These are phyloP conservation scores for Gynochthodes officinalis DNA, from an alignment of 257 asterid genomes.

Conservation along the genomic window DNA sequence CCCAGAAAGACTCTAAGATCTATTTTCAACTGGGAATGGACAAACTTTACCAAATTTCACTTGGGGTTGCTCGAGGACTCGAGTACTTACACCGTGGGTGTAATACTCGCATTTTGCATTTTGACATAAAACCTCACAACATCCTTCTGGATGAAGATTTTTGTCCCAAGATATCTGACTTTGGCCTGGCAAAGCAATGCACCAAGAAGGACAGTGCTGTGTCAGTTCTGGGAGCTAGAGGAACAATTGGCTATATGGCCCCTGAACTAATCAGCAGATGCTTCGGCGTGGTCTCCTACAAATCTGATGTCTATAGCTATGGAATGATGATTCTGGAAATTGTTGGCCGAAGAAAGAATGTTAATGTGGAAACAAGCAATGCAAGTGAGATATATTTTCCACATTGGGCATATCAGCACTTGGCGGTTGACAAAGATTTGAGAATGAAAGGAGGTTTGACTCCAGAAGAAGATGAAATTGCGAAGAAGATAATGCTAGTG, in stretches of 20 bases:
- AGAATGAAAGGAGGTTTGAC: not conserved
- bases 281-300: constrained; percentile 31
- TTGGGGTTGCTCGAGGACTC: too few relatives aligned
- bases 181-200: constrained; percentile 31
- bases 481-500: constrained; percentile 34
- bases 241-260: constrained; percentile 36
- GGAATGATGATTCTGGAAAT: constrained; percentile 41
- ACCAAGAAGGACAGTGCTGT: constrained; percentile 11
- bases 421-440: constrained; percentile 14
- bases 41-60: constrained; percentile 20
- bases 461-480: constrained; percentile 23
- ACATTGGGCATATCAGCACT: constrained; percentile 26
- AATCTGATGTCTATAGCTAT: constrained; percentile 42
- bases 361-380: not conserved
- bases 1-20: not conserved
- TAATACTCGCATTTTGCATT: too few relatives aligned
- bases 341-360: constrained; percentile 32
- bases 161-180: constrained; percentile 28
- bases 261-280: constrained; percentile 29
- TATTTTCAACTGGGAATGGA: constrained; percentile 17
- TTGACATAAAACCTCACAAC: constrained; percentile 43
- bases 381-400: constrained; percentile 34
- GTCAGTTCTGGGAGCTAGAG: constrained; percentile 22
- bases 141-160: constrained; percentile 29
- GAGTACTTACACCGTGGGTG: too few relatives aligned